A percentile compares a stretch with the other conserved stretches of the same genome.
phyloP scores from a whole-genome alignment of 495 filamentous ascomycete genomes.

The Xylaria nigripes region DNA sequence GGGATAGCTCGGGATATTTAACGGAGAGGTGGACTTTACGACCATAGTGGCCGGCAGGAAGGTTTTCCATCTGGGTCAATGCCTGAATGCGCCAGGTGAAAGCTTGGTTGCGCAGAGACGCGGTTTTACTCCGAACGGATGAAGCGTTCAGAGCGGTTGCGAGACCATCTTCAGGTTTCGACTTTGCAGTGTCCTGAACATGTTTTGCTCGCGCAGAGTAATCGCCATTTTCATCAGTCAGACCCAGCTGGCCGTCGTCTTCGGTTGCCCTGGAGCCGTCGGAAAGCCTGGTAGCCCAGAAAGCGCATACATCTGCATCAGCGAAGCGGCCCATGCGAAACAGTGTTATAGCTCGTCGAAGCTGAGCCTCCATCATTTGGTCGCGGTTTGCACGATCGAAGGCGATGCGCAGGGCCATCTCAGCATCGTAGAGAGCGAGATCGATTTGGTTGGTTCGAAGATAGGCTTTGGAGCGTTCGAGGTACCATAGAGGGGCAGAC shows the following conservation, averaged over 20 bases:
- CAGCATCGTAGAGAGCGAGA: conserved; percentile 70
- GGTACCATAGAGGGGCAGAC: conserved; percentile 70
- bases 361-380: conserved; percentile 69
- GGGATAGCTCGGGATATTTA: conserved; percentile 53
- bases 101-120: conserved; percentile 19
- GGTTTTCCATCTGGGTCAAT: conserved; percentile 49
- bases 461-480: conserved; percentile 79
- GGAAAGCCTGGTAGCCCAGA: conserved; percentile 50
- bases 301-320: conserved; percentile 67
- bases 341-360: conserved; percentile 68
- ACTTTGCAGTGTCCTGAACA: conserved; percentile 15
- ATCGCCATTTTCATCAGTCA: conserved; percentile 32
- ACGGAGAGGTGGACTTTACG: conserved; percentile 51
- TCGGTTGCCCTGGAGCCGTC: conserved; percentile 37
- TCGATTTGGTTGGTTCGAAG: conserved; percentile 47
- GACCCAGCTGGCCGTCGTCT: conserved; percentile 32
- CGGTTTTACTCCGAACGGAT: conserved; percentile 1
- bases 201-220: conserved; percentile 29
- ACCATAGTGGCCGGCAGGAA: conserved; percentile 53
- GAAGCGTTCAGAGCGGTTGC: conserved; percentile 8
- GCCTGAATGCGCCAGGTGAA: conserved; percentile 34
- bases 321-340: conserved; percentile 63
- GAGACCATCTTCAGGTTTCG: conserved; percentile 24
- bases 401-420: conserved; percentile 63
- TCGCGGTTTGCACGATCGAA: conserved; percentile 69